Conservation (phyloP, 75 land plant species). For the Sequoia sempervirens region DNA sequence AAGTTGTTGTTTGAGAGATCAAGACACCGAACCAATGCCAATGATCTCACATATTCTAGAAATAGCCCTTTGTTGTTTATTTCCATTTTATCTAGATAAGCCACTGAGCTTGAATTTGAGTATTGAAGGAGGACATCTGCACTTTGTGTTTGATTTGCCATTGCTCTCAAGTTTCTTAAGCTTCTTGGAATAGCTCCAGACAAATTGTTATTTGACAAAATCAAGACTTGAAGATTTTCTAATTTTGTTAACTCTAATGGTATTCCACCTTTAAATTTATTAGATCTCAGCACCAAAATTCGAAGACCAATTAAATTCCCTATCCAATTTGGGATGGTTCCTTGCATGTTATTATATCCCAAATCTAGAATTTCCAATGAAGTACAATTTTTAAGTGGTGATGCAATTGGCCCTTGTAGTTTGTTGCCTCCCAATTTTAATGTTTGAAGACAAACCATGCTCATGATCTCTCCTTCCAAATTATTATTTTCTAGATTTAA, state of each 20-base stretch:
- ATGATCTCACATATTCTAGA: no score
- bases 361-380: not conserved
- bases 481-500: not conserved
- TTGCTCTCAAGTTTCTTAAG: no score
- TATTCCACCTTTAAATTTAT: not conserved
- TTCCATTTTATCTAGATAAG: no score
- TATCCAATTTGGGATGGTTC: not conserved
- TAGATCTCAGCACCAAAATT: not conserved
- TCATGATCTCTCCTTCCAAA: not conserved
- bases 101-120: no score
- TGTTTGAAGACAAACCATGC: not conserved
- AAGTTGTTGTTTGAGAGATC: no score
- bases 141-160: no score
- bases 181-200: no score
- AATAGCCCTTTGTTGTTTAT: no score
- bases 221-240: no score
- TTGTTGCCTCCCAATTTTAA: not conserved
- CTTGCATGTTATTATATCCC: not conserved
- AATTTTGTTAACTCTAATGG: not conserved
- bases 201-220: no score
- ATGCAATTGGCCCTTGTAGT: not conserved
- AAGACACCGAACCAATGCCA: no score
- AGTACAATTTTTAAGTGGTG: not conserved
- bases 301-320: not conserved
- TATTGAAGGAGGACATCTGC: no score